Percentiles rank a stretch among this genome's conserved stretches.
Conservation (phyloP, 352 stramenopile genomes). For the Pythium biforme region DNA sequence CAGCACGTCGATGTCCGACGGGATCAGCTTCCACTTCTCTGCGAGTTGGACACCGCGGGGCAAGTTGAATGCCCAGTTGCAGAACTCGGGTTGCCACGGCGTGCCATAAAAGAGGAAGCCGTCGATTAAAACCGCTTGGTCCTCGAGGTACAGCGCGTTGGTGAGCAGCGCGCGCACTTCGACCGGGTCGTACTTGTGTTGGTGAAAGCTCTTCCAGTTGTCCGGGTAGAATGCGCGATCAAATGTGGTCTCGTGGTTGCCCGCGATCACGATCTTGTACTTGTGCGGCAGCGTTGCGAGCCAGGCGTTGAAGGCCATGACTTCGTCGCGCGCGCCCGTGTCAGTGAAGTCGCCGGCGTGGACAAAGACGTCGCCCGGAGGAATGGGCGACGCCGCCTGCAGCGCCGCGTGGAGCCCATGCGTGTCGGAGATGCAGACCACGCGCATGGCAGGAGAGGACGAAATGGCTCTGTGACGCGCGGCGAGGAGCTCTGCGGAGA, state of each 20-base stretch:
- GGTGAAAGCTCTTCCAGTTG: slow-evolving; percentile 62
- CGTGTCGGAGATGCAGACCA: slow-evolving; percentile 85
- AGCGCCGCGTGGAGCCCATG: slow-evolving; percentile 75
- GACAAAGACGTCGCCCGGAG: slow-evolving; percentile 82
- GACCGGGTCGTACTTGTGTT: slow-evolving; percentile 57
- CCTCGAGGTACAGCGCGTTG: slow-evolving; percentile 78
- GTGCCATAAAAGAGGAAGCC: slow-evolving; percentile 79
- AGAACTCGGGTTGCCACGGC: slow-evolving; percentile 71
- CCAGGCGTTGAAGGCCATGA: slow-evolving; percentile 79
- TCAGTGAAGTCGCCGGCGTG: slow-evolving; percentile 91
- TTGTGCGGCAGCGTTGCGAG: slow-evolving; percentile 65
- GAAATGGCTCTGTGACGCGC: too few species aligned
- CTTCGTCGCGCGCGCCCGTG: slow-evolving; percentile 63
- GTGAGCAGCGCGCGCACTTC: slow-evolving; percentile 49
- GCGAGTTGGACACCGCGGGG: slow-evolving; percentile 55
- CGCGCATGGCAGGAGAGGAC: too few species aligned
- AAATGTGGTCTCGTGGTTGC: slow-evolving; percentile 83
- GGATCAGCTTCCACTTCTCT: slow-evolving; percentile 73
- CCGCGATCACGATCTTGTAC: slow-evolving; percentile 79
- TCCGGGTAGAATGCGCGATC: slow-evolving; percentile 65
- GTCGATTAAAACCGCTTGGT: slow-evolving; percentile 63
- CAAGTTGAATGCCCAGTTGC: slow-evolving; percentile 74
- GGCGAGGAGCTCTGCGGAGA: too few species aligned
- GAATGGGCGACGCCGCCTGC: slow-evolving; percentile 53
- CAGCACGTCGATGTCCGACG: slow-evolving; percentile 80